These are phyloP conservation scores for Emericellopsis cladophorae DNA, from an alignment of 2,329 filamentous ascomycete species.

Conservation along the genomic window DNA sequence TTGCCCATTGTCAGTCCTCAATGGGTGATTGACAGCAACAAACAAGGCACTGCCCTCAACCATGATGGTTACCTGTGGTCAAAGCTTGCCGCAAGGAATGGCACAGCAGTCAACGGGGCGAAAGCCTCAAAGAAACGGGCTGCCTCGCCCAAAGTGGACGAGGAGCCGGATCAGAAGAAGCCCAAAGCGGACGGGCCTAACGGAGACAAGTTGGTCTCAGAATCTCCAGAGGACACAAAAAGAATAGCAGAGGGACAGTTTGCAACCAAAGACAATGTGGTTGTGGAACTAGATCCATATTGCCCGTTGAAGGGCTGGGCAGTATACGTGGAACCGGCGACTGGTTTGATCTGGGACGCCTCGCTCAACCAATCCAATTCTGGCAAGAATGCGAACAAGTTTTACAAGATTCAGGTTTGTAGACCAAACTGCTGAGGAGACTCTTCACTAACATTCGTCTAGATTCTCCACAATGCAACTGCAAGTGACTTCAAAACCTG, in stretches of 20 bases:
- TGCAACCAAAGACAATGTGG: conserved; percentile 28
- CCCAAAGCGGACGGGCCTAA: conserved; percentile 13
- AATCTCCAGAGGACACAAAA: conserved; percentile 7
- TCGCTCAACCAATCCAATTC: conserved; percentile 69
- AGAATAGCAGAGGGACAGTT: conserved; percentile 29
- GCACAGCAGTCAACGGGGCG: conserved; percentile 6
- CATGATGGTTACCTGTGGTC: conserved; percentile 1
- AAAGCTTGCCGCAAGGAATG: neutral
- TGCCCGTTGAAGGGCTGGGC: conserved; percentile 21
- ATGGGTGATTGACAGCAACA: conserved; percentile 49
- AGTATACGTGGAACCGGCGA: conserved; percentile 53
- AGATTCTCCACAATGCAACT: conserved; percentile 28
- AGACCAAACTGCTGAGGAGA: neutral
- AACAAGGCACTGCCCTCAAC: conserved; percentile 10
- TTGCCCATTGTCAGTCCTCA: conserved; percentile 43
- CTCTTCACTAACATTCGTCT: neutral
- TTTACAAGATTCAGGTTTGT: conserved; percentile 59
- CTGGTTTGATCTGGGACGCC: conserved; percentile 61
- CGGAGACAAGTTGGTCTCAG: conserved; percentile 7
- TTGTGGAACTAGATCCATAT: conserved; percentile 37
- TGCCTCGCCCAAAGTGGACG: neutral
- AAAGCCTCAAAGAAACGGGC: no score
- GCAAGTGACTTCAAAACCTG: conserved; percentile 42
- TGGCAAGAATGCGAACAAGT: conserved; percentile 66
- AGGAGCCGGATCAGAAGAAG: conserved; percentile 20